These are phyloP conservation scores for Coelastrella sp. DNA, from an alignment of 139 green algal species.

Conservation along the genomic window DNA sequence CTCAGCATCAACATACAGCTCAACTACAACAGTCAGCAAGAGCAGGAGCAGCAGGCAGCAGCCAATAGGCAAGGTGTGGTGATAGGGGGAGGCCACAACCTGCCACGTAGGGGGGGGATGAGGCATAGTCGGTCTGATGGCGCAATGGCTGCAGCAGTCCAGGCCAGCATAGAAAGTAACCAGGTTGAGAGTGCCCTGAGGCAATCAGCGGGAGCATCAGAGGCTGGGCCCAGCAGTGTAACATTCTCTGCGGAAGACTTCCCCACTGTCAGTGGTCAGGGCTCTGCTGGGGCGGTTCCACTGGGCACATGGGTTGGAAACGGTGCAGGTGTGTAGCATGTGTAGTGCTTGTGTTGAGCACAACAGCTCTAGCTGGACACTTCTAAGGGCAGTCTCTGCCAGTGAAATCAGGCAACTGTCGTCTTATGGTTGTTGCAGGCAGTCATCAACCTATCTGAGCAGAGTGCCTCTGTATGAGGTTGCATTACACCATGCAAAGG, in stretches of 20 bases:
- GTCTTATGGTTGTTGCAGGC: too few species aligned
- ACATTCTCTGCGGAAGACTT: constrained; percentile 72
- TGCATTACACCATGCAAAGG: neutral
- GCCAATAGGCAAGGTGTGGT: constrained; percentile 39
- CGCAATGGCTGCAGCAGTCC: constrained; percentile 40
- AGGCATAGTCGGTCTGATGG: constrained; percentile 59
- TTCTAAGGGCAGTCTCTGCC: too few species aligned
- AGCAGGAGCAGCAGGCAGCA: constrained; percentile 5
- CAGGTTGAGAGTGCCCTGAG: constrained; percentile 44
- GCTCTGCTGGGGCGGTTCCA: constrained; percentile 1
- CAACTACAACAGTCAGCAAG: constrained; percentile 12
- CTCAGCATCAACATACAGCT: constrained; percentile 27
- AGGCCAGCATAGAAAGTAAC: constrained; percentile 56
- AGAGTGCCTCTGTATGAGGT: neutral
- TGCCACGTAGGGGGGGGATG: constrained; percentile 44
- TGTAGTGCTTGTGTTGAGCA: too few species aligned
- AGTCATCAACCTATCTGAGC: too few species aligned
- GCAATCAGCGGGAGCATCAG: constrained; percentile 1
- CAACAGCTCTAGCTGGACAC: too few species aligned
- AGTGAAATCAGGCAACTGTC: too few species aligned
- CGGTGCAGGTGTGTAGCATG: constrained; percentile 16
- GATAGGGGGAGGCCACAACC: constrained; percentile 59
- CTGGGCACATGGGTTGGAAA: constrained; percentile 61
- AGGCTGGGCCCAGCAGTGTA: constrained; percentile 33
- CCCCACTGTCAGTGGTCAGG: constrained; percentile 54